Evolutionary conservation across 2,329 filamentous ascomycete genomes (phyloP), one percentile per base, ranked within the genome.

Genomic region (Arthroderma sp.): DNA sequence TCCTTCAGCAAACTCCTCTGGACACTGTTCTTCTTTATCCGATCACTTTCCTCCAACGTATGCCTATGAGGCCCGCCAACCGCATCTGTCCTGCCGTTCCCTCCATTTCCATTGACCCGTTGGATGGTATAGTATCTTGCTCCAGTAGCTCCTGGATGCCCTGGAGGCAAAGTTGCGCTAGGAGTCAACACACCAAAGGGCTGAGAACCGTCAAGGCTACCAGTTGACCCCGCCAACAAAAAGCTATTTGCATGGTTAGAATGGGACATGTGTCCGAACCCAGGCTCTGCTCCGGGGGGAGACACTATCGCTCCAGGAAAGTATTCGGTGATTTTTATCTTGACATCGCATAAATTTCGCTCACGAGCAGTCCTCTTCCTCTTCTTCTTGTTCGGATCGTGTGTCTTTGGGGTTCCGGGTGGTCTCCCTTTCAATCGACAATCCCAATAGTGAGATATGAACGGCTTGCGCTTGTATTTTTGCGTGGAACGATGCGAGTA

Each of bases 401-500:
- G 77, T 1, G 82, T 84, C 60, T 88, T 87, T 48, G 82, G 80
- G 3, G 83, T 88, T 29, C 84, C 84, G 0, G 83, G 79, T 0
- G 83, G 83, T 0, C 84, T 74, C 27, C 84, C 84, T 64, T 88
- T 88, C 56, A 88, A 73, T 31, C 84, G 76, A 56, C 84, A 89
- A 64, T 88, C 84, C 80, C 82, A 88, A 63, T 88, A 89, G 62
- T 87, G 83, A 1, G 82, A 86, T 44, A 86, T 72, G 53, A 88
- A 85, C n/a, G 82, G 80, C 54, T 85, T 86, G 55, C 81, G 80
- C 66, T 88, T 88, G 62, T 87, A 86, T 44, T 73, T 73, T 59
- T 88, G 84, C 2, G 83, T 87, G 1, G 83, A 87, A 50, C 83
- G 80, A 64, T 87, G 84, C 28, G 83, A 88, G 64, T 87, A 89